These are phyloP conservation scores for Colletotrichum magnum DNA, from an alignment of 2,329 filamentous ascomycete species.

Conservation along the genomic window DNA sequence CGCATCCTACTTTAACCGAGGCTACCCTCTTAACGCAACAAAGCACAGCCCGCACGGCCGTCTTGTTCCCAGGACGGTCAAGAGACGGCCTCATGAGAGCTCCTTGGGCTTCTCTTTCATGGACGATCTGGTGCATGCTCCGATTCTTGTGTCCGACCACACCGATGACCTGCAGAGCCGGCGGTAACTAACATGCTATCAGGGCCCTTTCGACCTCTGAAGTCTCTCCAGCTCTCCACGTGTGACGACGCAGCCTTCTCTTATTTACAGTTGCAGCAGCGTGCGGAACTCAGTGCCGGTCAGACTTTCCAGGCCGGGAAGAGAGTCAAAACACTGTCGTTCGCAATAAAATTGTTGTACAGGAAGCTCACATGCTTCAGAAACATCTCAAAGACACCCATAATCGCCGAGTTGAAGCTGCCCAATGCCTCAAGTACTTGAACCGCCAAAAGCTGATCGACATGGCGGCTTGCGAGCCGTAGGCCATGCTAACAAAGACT, in stretches of 20 bases:
- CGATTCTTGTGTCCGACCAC: conserved; percentile 10
- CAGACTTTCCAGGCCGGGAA: background rate
- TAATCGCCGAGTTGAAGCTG: background rate
- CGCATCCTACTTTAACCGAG: conserved; percentile 26
- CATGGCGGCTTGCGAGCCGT: background rate
- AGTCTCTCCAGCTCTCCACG: background rate
- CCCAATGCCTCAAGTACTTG: background rate
- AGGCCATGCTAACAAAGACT: background rate
- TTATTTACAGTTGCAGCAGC: background rate
- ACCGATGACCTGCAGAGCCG: conserved; percentile 1
- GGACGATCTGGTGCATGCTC: conserved; percentile 3
- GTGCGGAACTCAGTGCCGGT: background rate
- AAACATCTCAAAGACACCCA: background rate
- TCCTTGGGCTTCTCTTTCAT: background rate
- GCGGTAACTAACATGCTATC: too few relatives aligned
- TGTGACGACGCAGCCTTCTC: background rate
- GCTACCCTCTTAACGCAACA: conserved; percentile 15
- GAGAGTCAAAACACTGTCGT: background rate
- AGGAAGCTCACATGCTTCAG: background rate
- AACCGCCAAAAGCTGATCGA: background rate
- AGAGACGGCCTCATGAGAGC: background rate
- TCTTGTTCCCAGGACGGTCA: background rate
- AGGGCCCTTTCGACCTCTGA: background rate
- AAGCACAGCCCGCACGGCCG: conserved; percentile 28
- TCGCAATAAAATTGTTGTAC: background rate